Evolutionary conservation across 768 basidiomycete genomes (phyloP), one percentile per base, ranked within the genome.

Genomic region (Russula virescens): DNA sequence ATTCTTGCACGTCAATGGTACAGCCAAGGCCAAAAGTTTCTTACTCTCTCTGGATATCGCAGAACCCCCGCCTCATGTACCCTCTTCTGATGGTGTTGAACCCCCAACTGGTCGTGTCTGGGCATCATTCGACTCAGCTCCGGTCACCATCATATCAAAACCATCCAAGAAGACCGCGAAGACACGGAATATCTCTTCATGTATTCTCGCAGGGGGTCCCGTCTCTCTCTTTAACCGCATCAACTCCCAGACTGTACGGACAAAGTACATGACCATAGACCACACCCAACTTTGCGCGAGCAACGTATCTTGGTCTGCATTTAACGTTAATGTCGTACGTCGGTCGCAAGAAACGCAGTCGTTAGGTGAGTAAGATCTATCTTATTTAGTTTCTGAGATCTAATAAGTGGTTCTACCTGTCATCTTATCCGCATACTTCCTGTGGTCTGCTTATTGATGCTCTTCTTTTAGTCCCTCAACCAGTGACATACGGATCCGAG

Each of bases 151-250:
- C 76, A 94, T 98, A 70, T 95, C 94, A 70, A 97, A 97, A 74
- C 94, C 94, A 38, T 94, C 93, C 63, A 95, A 95, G 82, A 95
- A 94, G 80, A 96, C 93, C 11, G 91, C 91, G 61, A 96, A 95
- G 78, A 94, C 94, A 69, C 88, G 94, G 77, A 88, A 91, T 78
- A 89, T 89, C 71, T 88, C 87, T 48, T 92, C 87, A 23, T 95
- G 93, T 77, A 93, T 97, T 73, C 81, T 93, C 58, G 88, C 88
- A 31, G 89, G 90, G 52, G 89, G 91, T 23, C 89, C 92, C 40
- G 91, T 98, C 55, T 91, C 92, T 57, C 82, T 98, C 51, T 96
- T 94, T 81, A 94, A 94, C 73, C 88, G 94, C 70, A 93, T 98
- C 81, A 94, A 96, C 75, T 91, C 91, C 16, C 94, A 98, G 76